Conservation (phyloP, 2,329 filamentous ascomycete species). For the Aspergillus sp. region DNA sequence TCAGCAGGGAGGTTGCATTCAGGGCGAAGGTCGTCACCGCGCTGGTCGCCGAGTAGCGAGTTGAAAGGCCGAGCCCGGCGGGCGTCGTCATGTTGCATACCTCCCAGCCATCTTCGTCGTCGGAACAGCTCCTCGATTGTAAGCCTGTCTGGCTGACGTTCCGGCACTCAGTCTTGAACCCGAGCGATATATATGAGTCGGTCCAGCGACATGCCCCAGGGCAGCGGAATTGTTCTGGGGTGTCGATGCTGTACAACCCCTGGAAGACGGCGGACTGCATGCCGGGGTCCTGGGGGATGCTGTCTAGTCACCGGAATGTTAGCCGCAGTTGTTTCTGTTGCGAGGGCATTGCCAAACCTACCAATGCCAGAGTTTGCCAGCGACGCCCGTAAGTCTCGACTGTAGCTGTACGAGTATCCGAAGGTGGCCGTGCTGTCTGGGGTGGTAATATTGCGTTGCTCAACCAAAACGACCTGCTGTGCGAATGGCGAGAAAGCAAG, state of each 20-base stretch:
- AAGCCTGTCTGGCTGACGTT: conserved; percentile 16
- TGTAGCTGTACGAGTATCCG: conserved; percentile 13
- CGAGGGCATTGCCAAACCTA: neutral
- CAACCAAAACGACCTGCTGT: conserved; percentile 16
- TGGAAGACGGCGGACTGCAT: conserved; percentile 18
- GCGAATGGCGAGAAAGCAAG: conserved; percentile 16
- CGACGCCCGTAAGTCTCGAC: neutral
- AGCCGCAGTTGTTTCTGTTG: neutral
- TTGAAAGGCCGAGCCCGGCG: conserved; percentile 7
- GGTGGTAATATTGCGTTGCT: conserved; percentile 12
- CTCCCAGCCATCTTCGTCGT: neutral
- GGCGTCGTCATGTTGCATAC: conserved; percentile 17
- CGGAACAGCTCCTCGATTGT: conserved; percentile 6
- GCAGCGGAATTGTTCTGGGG: conserved; percentile 14
- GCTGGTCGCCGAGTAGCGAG: neutral
- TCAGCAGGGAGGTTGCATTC: conserved; percentile 8
- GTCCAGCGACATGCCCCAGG: conserved; percentile 15
- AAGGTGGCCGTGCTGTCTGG: conserved; percentile 5
- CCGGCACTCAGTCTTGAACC: conserved; percentile 14
- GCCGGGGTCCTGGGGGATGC: conserved; percentile 13
- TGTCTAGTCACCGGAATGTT: neutral
- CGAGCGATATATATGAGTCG: conserved; percentile 15
- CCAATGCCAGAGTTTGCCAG: neutral
- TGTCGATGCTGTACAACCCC: conserved; percentile 14
- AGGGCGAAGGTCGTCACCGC: conserved; percentile 9